These are phyloP conservation scores for Euphorbia celastroides DNA, from an alignment of 441 rosid species.

Conservation along the genomic window DNA sequence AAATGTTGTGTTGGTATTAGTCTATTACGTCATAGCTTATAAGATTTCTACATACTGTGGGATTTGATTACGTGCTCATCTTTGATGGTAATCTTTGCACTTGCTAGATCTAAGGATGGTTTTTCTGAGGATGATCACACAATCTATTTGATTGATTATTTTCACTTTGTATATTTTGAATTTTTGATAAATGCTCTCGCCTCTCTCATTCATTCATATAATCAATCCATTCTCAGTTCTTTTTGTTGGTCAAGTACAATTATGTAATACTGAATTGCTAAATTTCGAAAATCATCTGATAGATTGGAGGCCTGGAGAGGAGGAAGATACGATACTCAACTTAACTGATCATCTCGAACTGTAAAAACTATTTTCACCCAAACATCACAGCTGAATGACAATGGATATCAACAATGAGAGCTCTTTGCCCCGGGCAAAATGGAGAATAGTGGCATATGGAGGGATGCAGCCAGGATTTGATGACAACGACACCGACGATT, in stretches of 20 bases:
- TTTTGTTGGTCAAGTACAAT: neutral
- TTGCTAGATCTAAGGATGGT: neutral
- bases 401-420: slow-evolving; percentile 1
- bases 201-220: neutral
- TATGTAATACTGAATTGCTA: neutral
- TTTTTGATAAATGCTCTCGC: too few species aligned
- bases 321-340: neutral
- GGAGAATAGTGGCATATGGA: slow-evolving; percentile 1
- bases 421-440: neutral
- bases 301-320: neutral
- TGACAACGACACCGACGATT: neutral
- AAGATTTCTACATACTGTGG: too few species aligned
- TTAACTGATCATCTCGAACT: neutral
- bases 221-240: neutral
- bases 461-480: slow-evolving; percentile 3
- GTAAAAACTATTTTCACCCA: neutral
- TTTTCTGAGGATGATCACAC: neutral
- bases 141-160: neutral
- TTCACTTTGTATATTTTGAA: too few species aligned
- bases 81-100: too few species aligned
- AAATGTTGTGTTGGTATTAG: too few species aligned
- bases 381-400: neutral
- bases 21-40: too few species aligned
- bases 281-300: neutral
- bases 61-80: too few species aligned